Percentiles rank a stretch among this genome's conserved stretches.
These are phyloP conservation scores for Cordia subcordata DNA, from an alignment of 257 asterid species.

Conservation along the genomic window DNA sequence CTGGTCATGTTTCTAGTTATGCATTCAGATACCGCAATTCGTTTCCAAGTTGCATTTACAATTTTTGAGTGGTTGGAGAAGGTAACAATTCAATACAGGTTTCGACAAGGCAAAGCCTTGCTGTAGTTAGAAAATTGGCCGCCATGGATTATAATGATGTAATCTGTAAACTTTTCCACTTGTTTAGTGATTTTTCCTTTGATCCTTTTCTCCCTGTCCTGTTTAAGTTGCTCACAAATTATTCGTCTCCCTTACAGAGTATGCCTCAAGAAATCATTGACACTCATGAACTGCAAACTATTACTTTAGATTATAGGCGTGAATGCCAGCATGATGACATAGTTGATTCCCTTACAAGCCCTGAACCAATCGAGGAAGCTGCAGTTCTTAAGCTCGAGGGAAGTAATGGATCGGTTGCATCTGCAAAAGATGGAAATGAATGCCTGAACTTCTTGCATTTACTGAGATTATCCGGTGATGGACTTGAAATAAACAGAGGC, in stretches of 20 bases:
- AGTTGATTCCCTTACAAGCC: slow-evolving; percentile 86
- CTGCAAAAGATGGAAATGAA: slow-evolving; percentile 27
- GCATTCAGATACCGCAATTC: slow-evolving; percentile 14
- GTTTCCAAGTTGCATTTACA: slow-evolving; percentile 20
- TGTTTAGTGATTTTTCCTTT: no score
- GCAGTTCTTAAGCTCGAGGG: slow-evolving; percentile 18
- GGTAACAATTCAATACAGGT: no score
- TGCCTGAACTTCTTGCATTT: slow-evolving; percentile 23
- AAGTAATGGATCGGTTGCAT: slow-evolving; percentile 19
- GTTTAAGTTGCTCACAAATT: neutral
- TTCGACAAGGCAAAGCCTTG: no score
- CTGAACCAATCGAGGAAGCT: slow-evolving; percentile 35
- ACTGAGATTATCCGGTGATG: slow-evolving; percentile 57
- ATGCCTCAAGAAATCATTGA: slow-evolving; percentile 81
- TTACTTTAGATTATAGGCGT: slow-evolving; percentile 87
- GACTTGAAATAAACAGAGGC: slow-evolving; percentile 82
- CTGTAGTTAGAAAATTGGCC: no score
- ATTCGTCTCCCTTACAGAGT: slow-evolving; percentile 46
- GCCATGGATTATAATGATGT: no score
- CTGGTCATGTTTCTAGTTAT: neutral
- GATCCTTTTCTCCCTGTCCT: no score
- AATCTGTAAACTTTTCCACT: no score
- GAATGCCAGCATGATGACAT: slow-evolving; percentile 83
- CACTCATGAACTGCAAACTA: slow-evolving; percentile 69
- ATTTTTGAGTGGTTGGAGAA: no score